Evolutionary conservation across 208 protist genomes (phyloP), one percentile per base, ranked within the genome.

Genomic region (Phytomonas serpens): DNA sequence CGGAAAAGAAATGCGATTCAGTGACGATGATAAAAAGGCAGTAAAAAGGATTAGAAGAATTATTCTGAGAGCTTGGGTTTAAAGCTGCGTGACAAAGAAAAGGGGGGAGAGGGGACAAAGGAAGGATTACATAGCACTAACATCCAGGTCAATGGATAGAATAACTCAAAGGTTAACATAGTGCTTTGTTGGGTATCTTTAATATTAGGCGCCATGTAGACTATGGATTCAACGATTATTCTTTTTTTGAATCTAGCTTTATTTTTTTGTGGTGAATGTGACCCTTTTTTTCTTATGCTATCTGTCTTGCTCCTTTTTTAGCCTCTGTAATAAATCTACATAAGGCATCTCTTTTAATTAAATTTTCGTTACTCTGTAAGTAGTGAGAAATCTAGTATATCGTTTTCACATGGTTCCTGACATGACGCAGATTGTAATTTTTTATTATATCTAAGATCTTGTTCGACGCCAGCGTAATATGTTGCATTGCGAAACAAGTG

Each of bases 391-490:
- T 61, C 37, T n/a, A 84, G 64, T 37, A 84, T 66, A 67, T 86
- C 81, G 47, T 77, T 68, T 29, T 57, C 70, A 47, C 65, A 66
- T 52, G 51, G 33, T n/a, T 30, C 67, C 11, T 72, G 57, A 32
- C 70, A 6, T 6, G 2, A 30, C 6, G 3, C 31, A 57, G 33
- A 31, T 42, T 51, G 33, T 64, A 11, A 40, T 10, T 66, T 71
- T 3, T 65, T 81, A 65, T 40, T 71, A n/a, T 38, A 29, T 36
- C 31, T 10, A 6, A 23, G 30, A 16, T 83, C 77, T 33, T 83
- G 74, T 29, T 42, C 23, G 0, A 83, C 79, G 13, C 79, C 86
- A 11, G 82, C 77, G 64, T 88, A 88, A 76, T 91, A 91, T 11
- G 77, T 76, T 27, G 42, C 38, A 65, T 86, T 87, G 13, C 75